Evolutionary conservation across 2,329 filamentous ascomycete species (phyloP), one percentile per base, ranked within the genome.

Genomic region (Diplodia mutila): DNA sequence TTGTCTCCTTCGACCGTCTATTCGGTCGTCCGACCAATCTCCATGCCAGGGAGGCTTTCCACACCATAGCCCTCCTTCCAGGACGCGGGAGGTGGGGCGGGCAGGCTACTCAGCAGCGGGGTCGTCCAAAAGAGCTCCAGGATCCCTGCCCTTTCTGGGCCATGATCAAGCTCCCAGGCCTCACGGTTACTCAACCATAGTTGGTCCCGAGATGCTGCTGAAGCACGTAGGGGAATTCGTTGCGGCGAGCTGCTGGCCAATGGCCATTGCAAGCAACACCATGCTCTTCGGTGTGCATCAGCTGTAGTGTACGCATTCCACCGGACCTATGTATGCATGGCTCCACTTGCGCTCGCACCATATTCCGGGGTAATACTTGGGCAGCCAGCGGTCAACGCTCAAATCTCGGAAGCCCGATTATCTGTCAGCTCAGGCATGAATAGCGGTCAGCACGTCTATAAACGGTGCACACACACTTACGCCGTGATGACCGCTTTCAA

Each of bases 371-470:
- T 48, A 32, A 32, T 48, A 61, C 39, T 48, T 63, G 42, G 46
- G 42, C 27, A 37, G 25, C 29, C 49, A 29, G 42, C 29, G 39
- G 25, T 9, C 39, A 6, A 48, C 23, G 8, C 29, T 37, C 27
- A 29, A 37, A 16, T 23, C n/a, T 59, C 42, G 42, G 55, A n/a
- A 42, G 42, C 42, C 42, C 39, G 46, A 51, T n/a, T 11, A 12
- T 25, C 59, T 3, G 27, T 51, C 42, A 37, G 59, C n/a, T 63
- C 29, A 61, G 57, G 59, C 59, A 37, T 49, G 42, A 63, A 32
- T 42, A 32, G 18, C 34, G 42, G 59, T 63, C 59, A 63, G 59
- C 59, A 18, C 25, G 25, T 11, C 57, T 61, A 61, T 61, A 61
- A 48, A 61, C 57, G 32, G 57, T 32, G 34, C 29, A 34, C 25